Evolutionary conservation across 257 asterid species (phyloP).

Genomic region (Solanum appendiculatum): DNA sequence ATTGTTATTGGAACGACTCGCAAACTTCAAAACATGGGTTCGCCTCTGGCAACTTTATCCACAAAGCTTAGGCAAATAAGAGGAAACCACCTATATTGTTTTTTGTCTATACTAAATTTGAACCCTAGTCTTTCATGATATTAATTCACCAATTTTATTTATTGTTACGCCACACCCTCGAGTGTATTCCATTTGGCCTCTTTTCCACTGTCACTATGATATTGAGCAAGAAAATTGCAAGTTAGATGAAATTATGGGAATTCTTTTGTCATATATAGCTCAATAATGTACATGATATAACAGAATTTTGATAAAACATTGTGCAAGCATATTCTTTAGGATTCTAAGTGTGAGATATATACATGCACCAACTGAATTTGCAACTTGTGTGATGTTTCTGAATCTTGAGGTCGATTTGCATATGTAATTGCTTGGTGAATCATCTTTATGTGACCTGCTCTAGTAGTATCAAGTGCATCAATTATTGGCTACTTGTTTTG

Average conservation of each 20-base stretch:
- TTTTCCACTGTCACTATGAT: background rate
- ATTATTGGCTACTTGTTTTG: background rate
- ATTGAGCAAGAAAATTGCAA: background rate
- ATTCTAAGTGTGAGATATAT: background rate
- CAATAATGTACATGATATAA: background rate
- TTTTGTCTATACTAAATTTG: too few relatives aligned
- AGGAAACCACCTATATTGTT: too few relatives aligned
- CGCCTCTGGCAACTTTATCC: background rate
- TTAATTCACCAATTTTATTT: background rate
- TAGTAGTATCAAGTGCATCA: background rate
- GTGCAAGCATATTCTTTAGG: background rate
- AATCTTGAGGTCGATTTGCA: background rate
- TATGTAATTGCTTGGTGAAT: background rate
- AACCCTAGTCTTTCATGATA: background rate
- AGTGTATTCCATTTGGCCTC: background rate
- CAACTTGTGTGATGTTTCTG: background rate
- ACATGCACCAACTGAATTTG: background rate
- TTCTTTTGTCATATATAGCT: background rate
- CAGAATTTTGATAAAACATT: background rate
- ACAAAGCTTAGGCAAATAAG: too few relatives aligned
- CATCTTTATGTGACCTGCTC: background rate
- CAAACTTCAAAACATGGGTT: background rate
- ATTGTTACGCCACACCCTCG: background rate
- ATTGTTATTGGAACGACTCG: background rate
- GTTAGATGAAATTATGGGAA: background rate